phyloP scores from a whole-genome alignment of 441 rosid species.

The Populus hybrid region DNA sequence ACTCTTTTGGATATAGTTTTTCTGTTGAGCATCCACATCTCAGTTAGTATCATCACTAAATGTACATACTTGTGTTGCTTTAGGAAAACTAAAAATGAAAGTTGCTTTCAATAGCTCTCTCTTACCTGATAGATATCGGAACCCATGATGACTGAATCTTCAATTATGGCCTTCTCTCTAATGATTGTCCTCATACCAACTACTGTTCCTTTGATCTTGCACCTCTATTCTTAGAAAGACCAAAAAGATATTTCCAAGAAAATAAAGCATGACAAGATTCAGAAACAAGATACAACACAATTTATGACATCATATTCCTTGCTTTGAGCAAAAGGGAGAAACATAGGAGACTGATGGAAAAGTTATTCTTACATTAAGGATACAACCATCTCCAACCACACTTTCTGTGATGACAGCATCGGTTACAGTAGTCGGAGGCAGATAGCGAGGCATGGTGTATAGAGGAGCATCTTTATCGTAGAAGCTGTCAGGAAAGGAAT shows the following conservation, averaged over 20 bases:
- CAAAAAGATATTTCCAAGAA: conserved; percentile 15
- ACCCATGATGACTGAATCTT: conserved; percentile 78
- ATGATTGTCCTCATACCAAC: conserved; percentile 76
- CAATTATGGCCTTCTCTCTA: conserved; percentile 52
- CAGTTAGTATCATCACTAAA: no score
- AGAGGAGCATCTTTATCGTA: conserved; percentile 51
- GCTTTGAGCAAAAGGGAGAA: not conserved
- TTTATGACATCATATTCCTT: no score
- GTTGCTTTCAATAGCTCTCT: not conserved
- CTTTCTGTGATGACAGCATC: conserved; percentile 58
- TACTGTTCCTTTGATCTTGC: conserved; percentile 68
- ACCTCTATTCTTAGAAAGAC: conserved; percentile 47
- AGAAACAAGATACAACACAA: no score
- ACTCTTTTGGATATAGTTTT: conserved; percentile 25
- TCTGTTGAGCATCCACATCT: conserved; percentile 10
- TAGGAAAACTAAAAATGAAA: no score
- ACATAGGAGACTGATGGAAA: not conserved
- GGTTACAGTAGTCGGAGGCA: conserved; percentile 56
- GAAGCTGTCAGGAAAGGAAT: conserved; percentile 43
- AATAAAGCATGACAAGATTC: not conserved
- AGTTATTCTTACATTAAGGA: conserved; percentile 48
- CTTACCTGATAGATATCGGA: conserved; percentile 70
- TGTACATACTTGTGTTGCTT: no score
- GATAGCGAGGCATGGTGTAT: conserved; percentile 63
- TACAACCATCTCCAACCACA: conserved; percentile 80